Evolutionary conservation across 441 rosid genomes (phyloP), one percentile per base, ranked within the genome.

Genomic region (Metrosideros polymorpha): DNA sequence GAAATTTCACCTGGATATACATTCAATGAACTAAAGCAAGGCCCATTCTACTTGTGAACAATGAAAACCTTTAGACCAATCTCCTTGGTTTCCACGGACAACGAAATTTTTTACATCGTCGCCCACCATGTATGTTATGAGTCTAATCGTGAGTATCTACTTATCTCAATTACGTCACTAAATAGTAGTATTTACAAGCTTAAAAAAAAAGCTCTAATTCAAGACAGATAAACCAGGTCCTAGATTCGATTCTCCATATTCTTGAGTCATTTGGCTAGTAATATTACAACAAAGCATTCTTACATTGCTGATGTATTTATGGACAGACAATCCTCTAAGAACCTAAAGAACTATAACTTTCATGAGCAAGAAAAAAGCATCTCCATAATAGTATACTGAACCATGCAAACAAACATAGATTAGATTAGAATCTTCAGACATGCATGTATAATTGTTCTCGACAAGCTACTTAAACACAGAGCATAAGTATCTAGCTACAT

Each of bases 141-240:
- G 61, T 0, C 61, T 55, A 25, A 1, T 55, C 61, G 2, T 10
- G 10, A 55, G 61, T 55, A 54, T 54, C n/a, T 6, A 54, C n/a
- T 54, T 27, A 9, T 54, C 57, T 54, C n/a, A 54, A 54, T 54
- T 54, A 54, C 13, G n/a, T 54, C 57, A 22, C 57, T 54, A 54
- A 24, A 54, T 0, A 0, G 0, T 0, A 54, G n/a, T 24, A 54
- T 54, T 12, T 54, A 9, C 0, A 24, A 5, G 57, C n/a, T 54
- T 54, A 22, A 1, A 5, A 54, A 54, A 54, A 54, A 4, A 54
- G 22, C n/a, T n/a, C n/a, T n/a, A n/a, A n/a, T n/a, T n/a, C n/a
- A n/a, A 12, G 12, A 54, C 4, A 54, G n/a, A 54, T 54, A 54
- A 54, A 54, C 0, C 12, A 54, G 24, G 57, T 54, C 57, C 12